phyloP scores from a whole-genome alignment of 2,329 filamentous ascomycete genomes.

The Leptographium radiaticola region DNA sequence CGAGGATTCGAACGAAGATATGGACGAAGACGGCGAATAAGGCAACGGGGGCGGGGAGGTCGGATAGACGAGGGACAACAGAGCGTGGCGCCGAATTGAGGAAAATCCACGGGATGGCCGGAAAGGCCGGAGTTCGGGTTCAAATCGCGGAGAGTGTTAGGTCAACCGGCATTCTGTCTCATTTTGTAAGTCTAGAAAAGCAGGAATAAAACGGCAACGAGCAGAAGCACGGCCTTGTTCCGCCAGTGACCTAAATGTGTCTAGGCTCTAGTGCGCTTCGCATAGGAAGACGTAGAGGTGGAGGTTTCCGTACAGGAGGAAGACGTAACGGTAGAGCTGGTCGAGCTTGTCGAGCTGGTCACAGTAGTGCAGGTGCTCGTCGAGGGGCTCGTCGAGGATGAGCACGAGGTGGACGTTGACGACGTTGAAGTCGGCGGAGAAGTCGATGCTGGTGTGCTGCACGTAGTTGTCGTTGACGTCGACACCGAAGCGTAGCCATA shows the following conservation, averaged over 20 bases:
- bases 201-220: no score
- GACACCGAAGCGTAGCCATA: no score
- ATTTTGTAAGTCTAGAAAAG: no score
- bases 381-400: background rate
- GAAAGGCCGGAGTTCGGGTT: no score
- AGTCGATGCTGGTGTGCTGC: no score
- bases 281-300: background rate
- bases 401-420: background rate
- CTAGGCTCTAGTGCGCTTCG: no score
- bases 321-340: background rate
- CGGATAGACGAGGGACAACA: background rate
- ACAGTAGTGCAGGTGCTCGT: background rate
- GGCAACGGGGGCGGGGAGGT: background rate
- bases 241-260: no score
- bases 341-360: background rate
- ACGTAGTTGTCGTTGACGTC: no score
- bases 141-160: no score
- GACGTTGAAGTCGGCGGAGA: background rate
- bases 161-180: no score
- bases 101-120: no score
- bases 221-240: no score
- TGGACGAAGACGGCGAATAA: slow-evolving; percentile 9
- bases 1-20: slow-evolving; percentile 22
- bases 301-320: background rate
- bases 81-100: background rate